Evolutionary conservation across 2,329 filamentous ascomycete genomes (phyloP), one percentile per base, ranked within the genome.

Genomic region (Sporothrix phasma): DNA sequence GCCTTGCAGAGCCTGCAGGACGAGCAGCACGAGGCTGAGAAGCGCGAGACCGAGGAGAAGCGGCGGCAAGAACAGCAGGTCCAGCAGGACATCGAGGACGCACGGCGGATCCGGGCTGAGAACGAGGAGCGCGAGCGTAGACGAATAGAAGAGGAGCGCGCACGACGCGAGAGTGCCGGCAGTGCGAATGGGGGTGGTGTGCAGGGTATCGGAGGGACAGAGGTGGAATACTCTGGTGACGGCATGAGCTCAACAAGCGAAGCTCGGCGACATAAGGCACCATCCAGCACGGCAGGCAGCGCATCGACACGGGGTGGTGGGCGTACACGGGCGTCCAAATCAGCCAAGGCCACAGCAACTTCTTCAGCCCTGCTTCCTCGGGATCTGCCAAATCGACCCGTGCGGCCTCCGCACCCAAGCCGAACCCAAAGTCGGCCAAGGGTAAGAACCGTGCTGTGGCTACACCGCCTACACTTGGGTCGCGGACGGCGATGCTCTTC

Each of bases 1-100:
- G 93, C 92, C 4, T 80, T 97, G 17, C 86, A 95, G 72, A 88
- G 85, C 62, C 79, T 97, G 34, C 88, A 89, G 70, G 92, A 96
- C 68, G 92, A 96, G 72, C 90, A 89, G 71, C 82, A 88, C 64
- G 85, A 88, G 66, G 84, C 87, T n/a, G 86, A 88, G 69, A 79
- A 84, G 66, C 81, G 72, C 76, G 90, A 81, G 73, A 85, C 69
- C 70, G 88, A 81, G 76, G 87, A 80, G 70, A 77, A 77, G 64
- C 76, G 78, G 62, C 76, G 76, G 26, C 81, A 85, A 64, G 83
- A 87, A 67, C 84, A 86, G 64, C 76, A 82, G 66, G 72, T 85
- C 49, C 78, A 78, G 64, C 77, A 75, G 24, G 83, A 86, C 22
- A 76, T 84, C 22, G 83, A 87, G 66, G 82, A 87, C 66, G 78